Evolutionary conservation across 2,329 filamentous ascomycete genomes (phyloP).

Genomic region (Aspergillus fructus): DNA sequence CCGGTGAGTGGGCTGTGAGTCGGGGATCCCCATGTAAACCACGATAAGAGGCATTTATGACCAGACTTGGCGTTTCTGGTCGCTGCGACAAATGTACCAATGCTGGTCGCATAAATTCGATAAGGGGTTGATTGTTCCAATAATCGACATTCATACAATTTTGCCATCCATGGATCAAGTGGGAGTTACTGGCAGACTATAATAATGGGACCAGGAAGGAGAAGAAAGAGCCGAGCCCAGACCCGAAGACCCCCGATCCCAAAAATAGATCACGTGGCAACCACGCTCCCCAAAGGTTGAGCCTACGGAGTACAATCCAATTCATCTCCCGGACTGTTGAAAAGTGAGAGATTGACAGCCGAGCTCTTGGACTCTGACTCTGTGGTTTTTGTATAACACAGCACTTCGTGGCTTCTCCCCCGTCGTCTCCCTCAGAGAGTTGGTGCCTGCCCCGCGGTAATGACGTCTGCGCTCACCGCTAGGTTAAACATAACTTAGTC

Average conservation of each 20-base stretch:
- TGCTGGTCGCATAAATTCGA: no score
- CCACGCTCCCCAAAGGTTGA: neutral
- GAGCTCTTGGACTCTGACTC: neutral
- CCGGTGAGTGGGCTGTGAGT: neutral
- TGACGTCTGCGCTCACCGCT: constrained; percentile 24
- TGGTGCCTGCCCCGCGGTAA: constrained; percentile 20
- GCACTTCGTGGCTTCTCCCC: neutral
- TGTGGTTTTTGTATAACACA: neutral
- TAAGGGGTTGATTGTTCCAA: no score
- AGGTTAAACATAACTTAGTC: constrained; percentile 14
- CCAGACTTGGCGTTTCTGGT: neutral
- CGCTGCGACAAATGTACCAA: no score
- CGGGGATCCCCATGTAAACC: neutral
- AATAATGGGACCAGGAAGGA: no score
- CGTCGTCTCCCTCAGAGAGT: neutral
- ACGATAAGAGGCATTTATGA: neutral
- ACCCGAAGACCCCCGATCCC: no score
- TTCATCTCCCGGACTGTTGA: no score
- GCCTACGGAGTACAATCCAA: no score
- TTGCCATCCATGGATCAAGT: no score
- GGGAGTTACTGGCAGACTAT: no score
- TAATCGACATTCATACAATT: no score
- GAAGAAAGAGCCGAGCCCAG: no score
- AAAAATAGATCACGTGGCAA: no score
- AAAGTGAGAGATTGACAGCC: neutral